phyloP scores from a whole-genome alignment of 306 rosid genomes.

The Albizia julibrissin region DNA sequence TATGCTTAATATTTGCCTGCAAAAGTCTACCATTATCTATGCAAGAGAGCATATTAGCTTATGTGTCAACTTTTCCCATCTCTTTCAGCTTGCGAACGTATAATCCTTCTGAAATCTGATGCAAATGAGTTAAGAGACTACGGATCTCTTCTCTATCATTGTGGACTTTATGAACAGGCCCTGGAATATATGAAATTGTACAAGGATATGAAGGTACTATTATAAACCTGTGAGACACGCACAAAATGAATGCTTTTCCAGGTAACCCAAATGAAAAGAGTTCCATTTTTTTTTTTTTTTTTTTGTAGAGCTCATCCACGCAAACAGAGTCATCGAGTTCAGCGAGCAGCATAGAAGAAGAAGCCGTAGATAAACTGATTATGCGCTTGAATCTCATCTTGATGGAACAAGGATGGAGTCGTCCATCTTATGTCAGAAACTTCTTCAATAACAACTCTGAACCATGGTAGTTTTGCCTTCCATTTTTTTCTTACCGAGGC shows the following conservation, averaged over 20 bases:
- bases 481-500: neutral
- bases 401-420: conserved; percentile 85
- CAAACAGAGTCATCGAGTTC: conserved; percentile 33
- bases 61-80: neutral
- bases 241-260: conserved; percentile 9
- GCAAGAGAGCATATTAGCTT: neutral
- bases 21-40: neutral
- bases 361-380: conserved; percentile 66
- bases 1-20: conserved; percentile 15
- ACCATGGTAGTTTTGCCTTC: conserved; percentile 64
- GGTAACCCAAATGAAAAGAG: conserved; percentile 8
- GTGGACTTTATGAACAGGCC: conserved; percentile 76
- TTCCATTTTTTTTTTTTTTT: neutral
- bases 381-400: conserved; percentile 64
- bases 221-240: neutral
- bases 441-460: conserved; percentile 71
- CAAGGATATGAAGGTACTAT: conserved; percentile 56
- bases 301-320: conserved; percentile 51
- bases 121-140: conserved; percentile 82
- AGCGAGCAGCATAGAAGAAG: conserved; percentile 56
- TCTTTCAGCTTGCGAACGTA: conserved; percentile 89
- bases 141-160: conserved; percentile 90
- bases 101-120: conserved; percentile 66
- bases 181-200: conserved; percentile 59
- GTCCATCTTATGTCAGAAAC: conserved; percentile 49